Evolutionary conservation across 352 stramenopile genomes (phyloP), one percentile per base, ranked within the genome.

Genomic region (Paralagenidium karlingii): DNA sequence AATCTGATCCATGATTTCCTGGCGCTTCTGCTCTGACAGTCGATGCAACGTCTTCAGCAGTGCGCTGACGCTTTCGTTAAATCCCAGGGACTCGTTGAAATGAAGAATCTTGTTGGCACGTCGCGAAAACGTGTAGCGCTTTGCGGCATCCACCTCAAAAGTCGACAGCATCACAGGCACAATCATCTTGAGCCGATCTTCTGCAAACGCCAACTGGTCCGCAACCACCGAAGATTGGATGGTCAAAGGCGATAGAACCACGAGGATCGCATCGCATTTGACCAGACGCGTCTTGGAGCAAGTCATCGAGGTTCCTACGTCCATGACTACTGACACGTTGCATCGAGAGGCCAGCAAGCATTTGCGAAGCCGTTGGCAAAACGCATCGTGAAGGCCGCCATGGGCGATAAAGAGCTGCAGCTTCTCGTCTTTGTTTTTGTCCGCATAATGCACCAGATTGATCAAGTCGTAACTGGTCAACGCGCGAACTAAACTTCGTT

Each of bases 81-180:
- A 87, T 21, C 76, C 76, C 20, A 90, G 58, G 6, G 70, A 82
- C 31, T 63, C 57, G 40, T 87, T 87, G 40, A 90, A 85, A 31
- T 90, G 76, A 31, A n/a, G n/a, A n/a, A n/a, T n/a, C n/a, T 87
- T 70, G 20, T 87, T 50, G 32, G 79, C 49, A 19, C 67, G 82
- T 3, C 76, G 58, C 12, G 73, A 83, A 36, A 90, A 82, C 5
- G 76, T 85, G 49, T 90, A 90, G 8, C 70, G 66, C 43, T 85
- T 82, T 20, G 73, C 76, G 8, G 83, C 36, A 30, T 85, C 73
- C 12, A 90, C 55, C 4, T 59, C 65, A 32, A 85, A 70, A 24
- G 82, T 39, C 34, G 77, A 90, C 26, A 90, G 47, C 40, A 90
- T 44, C 24, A 87, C 45, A 7, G 74, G 77, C 5, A 90, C 51